phyloP scores from a whole-genome alignment of 2,329 filamentous ascomycete genomes.

The Epichloe scottii region DNA sequence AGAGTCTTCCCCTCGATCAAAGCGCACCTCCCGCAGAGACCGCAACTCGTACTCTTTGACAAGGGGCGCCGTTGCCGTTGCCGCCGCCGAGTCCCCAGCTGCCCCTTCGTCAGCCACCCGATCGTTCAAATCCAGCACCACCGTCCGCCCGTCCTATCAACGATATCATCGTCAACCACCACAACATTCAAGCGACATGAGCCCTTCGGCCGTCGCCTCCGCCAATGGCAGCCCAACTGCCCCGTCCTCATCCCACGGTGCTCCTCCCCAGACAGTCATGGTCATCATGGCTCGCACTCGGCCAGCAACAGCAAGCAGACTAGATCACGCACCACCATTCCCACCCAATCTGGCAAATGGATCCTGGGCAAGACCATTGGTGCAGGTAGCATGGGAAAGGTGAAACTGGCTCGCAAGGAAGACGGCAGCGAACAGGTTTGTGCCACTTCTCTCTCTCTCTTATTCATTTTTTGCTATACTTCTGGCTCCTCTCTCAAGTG shows the following conservation, averaged over 20 bases:
- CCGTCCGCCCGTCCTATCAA: conserved; percentile 30
- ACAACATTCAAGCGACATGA: conserved; percentile 31
- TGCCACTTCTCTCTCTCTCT: conserved; percentile 6
- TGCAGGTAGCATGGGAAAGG: conserved; percentile 96
- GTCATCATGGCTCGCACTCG: conserved; percentile 20
- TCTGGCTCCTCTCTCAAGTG: neutral
- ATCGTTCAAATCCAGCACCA: conserved; percentile 34
- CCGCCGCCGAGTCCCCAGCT: conserved; percentile 31
- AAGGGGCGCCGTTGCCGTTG: conserved; percentile 29
- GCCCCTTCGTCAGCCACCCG: conserved; percentile 8
- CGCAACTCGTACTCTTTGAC: conserved; percentile 21
- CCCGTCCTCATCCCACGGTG: conserved; percentile 32
- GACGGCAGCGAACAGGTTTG: conserved; percentile 83
- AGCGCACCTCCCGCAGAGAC: conserved; percentile 56
- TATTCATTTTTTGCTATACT: no score
- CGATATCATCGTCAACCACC: conserved; percentile 19
- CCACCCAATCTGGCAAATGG: conserved; percentile 85
- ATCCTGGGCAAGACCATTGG: conserved; percentile 93
- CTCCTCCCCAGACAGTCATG: conserved; percentile 27
- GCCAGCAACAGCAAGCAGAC: conserved; percentile 38
- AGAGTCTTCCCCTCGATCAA: conserved; percentile 39
- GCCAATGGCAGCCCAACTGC: conserved; percentile 40
- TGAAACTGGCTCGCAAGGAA: conserved; percentile 84
- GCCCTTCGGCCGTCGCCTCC: conserved; percentile 34
- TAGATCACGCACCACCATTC: conserved; percentile 67